Evolutionary conservation across 768 basidiomycete genomes (phyloP).

Genomic region (Rickenella mellea): DNA sequence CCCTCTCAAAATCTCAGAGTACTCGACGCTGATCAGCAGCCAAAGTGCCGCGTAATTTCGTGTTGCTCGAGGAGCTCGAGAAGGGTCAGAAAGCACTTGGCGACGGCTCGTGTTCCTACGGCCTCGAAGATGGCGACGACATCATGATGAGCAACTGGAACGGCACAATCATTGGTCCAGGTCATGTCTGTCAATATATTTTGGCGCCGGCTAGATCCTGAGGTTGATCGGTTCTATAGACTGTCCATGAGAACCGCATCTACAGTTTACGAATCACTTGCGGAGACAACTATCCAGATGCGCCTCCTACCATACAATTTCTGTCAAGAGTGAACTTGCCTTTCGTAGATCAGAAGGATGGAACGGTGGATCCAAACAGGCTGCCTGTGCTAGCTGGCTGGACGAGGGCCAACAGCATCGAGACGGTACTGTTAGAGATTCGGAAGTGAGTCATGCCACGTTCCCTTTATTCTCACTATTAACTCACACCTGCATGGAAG

Average conservation of each 20-base stretch:
- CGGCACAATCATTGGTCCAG: slow-evolving; percentile 97
- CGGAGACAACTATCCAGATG: slow-evolving; percentile 65
- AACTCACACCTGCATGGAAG: slow-evolving; percentile 27
- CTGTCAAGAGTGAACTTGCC: slow-evolving; percentile 87
- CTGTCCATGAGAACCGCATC: slow-evolving; percentile 97
- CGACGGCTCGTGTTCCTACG: slow-evolving; percentile 96
- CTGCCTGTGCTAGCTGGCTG: slow-evolving; percentile 68
- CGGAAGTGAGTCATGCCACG: slow-evolving; percentile 51
- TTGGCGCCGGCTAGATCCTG: neutral
- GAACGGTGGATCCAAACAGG: slow-evolving; percentile 68
- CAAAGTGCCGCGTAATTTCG: slow-evolving; percentile 91
- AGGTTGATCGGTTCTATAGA: slow-evolving; percentile 32
- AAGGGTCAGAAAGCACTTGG: slow-evolving; percentile 99
- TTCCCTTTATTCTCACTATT: slow-evolving; percentile 1
- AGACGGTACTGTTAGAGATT: slow-evolving; percentile 88
- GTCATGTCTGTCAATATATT: slow-evolving; percentile 58
- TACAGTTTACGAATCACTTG: slow-evolving; percentile 91
- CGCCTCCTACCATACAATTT: slow-evolving; percentile 76
- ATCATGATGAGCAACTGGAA: slow-evolving; percentile 98
- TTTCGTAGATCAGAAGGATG: slow-evolving; percentile 69
- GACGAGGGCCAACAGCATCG: slow-evolving; percentile 70
- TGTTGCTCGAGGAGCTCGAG: slow-evolving; percentile 95
- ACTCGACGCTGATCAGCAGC: neutral
- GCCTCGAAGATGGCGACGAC: slow-evolving; percentile 91
- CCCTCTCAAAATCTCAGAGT: neutral